phyloP scores from a whole-genome alignment of 75 land plant genomes.

The Sequoiadendron giganteum region DNA sequence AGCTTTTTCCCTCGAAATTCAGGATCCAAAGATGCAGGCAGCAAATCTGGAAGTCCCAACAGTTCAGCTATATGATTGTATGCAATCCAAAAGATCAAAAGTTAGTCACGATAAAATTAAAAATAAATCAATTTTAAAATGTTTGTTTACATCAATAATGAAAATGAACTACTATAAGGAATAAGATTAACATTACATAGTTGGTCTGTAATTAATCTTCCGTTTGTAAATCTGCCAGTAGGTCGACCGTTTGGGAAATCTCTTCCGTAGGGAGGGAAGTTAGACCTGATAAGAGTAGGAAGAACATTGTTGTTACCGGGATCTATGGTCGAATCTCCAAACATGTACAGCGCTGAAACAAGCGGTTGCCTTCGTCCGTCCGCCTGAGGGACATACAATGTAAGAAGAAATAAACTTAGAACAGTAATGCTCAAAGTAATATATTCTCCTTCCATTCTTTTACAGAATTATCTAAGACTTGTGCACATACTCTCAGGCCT shows the following conservation, averaged over 20 bases:
- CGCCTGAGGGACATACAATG: background rate
- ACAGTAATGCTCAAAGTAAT: no score
- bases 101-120: no score
- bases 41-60: background rate
- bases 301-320: slow-evolving; percentile 23
- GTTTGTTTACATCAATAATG: no score
- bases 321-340: background rate
- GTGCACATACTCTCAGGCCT: no score
- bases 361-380: background rate
- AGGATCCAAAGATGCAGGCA: background rate
- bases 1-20: background rate
- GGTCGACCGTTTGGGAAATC: slow-evolving; percentile 17
- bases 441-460: background rate
- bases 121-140: no score
- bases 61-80: background rate
- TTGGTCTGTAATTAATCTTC: slow-evolving; percentile 17
- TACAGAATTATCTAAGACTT: no score
- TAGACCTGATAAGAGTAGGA: background rate
- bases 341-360: background rate
- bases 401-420: background rate
- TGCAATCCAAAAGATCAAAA: no score
- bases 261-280: slow-evolving; percentile 24
- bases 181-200: background rate
- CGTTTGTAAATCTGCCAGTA: slow-evolving; percentile 25
- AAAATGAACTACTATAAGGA: no score